Conservation (phyloP, 768 basidiomycete genomes). For the Austroboletus eburneus region DNA sequence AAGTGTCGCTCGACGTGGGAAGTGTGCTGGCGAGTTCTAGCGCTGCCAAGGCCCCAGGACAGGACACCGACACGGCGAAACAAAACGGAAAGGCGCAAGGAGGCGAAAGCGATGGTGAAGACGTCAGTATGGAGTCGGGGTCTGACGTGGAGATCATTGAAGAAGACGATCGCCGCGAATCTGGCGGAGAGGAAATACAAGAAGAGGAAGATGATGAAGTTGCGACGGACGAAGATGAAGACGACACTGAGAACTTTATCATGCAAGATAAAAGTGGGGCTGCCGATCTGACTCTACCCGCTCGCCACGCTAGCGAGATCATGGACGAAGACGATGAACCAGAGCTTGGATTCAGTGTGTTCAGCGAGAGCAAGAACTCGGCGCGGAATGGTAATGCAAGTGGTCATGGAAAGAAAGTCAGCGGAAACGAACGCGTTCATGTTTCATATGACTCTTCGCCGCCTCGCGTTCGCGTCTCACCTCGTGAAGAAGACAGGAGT, state of each 20-base stretch:
- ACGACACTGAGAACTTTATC: constrained; percentile 15
- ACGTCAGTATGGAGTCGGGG: constrained; percentile 18
- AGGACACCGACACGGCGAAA: not conserved
- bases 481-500: constrained; percentile 11
- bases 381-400: not conserved
- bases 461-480: constrained; percentile 4
- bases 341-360: constrained; percentile 21
- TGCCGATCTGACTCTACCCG: constrained; percentile 17
- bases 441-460: constrained; percentile 7
- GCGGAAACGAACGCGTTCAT: not conserved
- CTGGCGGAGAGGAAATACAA: constrained; percentile 1
- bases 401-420: not conserved
- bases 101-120: constrained; percentile 9
- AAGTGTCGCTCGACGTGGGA: not conserved
- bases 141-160: constrained; percentile 17
- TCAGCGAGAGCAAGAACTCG: constrained; percentile 6
- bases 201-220: constrained; percentile 1
- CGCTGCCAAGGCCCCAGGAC: not conserved
- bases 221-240: constrained; percentile 12
- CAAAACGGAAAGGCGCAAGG: constrained; percentile 8
- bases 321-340: constrained; percentile 5
- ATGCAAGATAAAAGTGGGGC: constrained; percentile 14
- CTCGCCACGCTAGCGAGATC: constrained; percentile 5
- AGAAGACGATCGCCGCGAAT: constrained; percentile 2
- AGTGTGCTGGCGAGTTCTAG: constrained; percentile 1